A percentile compares a stretch with the other conserved stretches of the same genome.
Evolutionary conservation across 1,284 basidiomycete genomes (phyloP).

Genomic region (Phaffia rhodozyma): DNA sequence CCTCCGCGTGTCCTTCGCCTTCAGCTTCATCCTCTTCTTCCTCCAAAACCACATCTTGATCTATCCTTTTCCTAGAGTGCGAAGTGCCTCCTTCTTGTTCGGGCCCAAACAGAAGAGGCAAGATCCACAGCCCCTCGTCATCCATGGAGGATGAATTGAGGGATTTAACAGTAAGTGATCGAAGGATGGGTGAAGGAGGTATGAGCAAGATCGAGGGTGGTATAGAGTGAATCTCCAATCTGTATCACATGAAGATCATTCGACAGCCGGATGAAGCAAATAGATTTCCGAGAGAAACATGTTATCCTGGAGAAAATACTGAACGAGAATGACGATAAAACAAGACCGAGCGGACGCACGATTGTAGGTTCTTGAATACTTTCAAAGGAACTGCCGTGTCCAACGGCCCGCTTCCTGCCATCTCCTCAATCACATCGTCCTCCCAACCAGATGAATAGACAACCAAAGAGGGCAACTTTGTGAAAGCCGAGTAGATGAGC

Average conservation of each 20-base stretch:
- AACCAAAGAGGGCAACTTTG: slow-evolving; percentile 14
- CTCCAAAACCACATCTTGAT: not conserved
- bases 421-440: slow-evolving; percentile 13
- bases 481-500: slow-evolving; percentile 19
- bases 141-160: slow-evolving; percentile 9
- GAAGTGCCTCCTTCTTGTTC: not conserved
- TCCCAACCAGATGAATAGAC: slow-evolving; percentile 1
- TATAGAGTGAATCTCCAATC: slow-evolving; percentile 14
- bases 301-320: not conserved
- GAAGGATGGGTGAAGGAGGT: slow-evolving; percentile 10
- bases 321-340: not conserved
- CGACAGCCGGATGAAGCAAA: too few species aligned
- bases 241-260: not conserved
- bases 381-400: slow-evolving; percentile 11
- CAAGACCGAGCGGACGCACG: not conserved
- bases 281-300: not conserved
- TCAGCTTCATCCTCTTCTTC: slow-evolving; percentile 1
- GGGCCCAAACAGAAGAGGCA: slow-evolving; percentile 8
- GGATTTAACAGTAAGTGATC: slow-evolving; percentile 5
- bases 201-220: slow-evolving; percentile 9
- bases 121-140: slow-evolving; percentile 15
- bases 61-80: not conserved
- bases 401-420: slow-evolving; percentile 11
- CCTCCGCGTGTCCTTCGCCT: not conserved
- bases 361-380: slow-evolving; percentile 17